Conservation (phyloP, 805 yeast species). For the Schwanniomyces vanrijiae region DNA sequence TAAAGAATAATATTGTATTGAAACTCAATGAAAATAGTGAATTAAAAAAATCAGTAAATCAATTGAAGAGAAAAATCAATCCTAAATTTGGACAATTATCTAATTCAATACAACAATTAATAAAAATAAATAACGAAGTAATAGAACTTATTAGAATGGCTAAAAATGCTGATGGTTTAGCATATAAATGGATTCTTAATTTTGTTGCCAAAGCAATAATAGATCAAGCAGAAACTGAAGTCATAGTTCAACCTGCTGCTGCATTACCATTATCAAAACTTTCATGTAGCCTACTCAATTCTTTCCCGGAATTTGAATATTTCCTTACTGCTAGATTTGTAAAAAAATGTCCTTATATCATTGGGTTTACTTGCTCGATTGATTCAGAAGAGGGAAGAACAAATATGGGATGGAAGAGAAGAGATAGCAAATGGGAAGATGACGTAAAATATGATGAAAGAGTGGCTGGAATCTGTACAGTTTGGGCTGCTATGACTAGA, state of each 20-base stretch:
- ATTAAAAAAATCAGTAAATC: constrained; percentile 52
- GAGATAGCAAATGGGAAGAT: constrained; percentile 54
- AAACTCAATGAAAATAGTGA: constrained; percentile 52
- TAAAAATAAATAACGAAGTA: constrained; percentile 51
- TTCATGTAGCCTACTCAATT: constrained; percentile 51
- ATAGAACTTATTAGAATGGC: constrained; percentile 49
- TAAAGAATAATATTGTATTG: constrained; percentile 59
- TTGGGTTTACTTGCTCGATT: constrained; percentile 75
- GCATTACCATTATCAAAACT: constrained; percentile 79
- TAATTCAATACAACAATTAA: constrained; percentile 61
- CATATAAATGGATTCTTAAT: constrained; percentile 74
- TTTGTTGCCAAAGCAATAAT: constrained; percentile 83
- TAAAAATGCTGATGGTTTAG: constrained; percentile 42
- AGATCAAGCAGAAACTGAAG: constrained; percentile 91
- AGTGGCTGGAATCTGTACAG: constrained; percentile 79
- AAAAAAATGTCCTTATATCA: constrained; percentile 85
- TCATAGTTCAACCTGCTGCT: constrained; percentile 71
- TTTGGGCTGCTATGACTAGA: constrained; percentile 75
- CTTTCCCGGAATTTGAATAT: constrained; percentile 51
- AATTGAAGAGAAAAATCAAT: constrained; percentile 73
- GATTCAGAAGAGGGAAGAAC: constrained; percentile 80
- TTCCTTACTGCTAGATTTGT: constrained; percentile 76
- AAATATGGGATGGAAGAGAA: constrained; percentile 86
- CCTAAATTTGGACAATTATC: constrained; percentile 93
- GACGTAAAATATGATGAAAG: constrained; percentile 79